Base-by-base conservation (phyloP, 2,329 filamentous ascomycete genomes). In the Fusarium chuoi region DNA sequence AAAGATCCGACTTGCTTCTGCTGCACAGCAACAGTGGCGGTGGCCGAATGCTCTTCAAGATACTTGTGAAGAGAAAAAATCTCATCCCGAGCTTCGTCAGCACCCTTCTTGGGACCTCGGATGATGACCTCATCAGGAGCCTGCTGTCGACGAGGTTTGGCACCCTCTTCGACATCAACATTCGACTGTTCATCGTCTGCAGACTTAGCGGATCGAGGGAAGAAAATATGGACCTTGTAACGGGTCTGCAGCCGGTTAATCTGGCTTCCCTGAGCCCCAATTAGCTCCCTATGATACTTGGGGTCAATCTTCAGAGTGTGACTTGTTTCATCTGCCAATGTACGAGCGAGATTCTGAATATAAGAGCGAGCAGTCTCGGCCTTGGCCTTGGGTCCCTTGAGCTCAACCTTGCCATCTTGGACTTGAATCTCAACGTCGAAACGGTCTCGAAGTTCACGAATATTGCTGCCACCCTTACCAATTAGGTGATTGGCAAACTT, bases 311-410 rank as follows among this genome's bases (percentile, higher is more conserved):
- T 97, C 62, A 99, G 87, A 18, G 90, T 86, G 82, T 97, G 92
- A 3, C 92, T 97, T 10, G 93, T 91, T 85, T 99, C 96, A 78
- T 99, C 96, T 60, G 97, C 95, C 78, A 97, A 89, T 81, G 93
- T 93, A 81, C 93, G 94, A 45, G 90, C 92, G 74, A 98, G 86
- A 44, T 91, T 89, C 72, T 91, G 86, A 76, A 99, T 98, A 79
- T 98, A 91, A 44, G 91, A 86, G 82, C 93, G 96, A 73, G 94
- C 94, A 56, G 91, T 90, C 82, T 98, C 95, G 3, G 95, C 94
- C 87, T 98, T 98, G 57, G 94, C 94, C 85, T 97, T 94, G 56
- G 96, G 96, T 33, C 97, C 96, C 87, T 97, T 98, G 77, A 99
- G 90, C 83, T 98, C 94, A 56, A 98, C 94, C 84, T 95, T 95